Percentiles rank a stretch among this genome's conserved stretches.
These are phyloP conservation scores for Cyberlindnera euphorbiae DNA, from an alignment of 805 yeast genomes.

Conservation along the genomic window DNA sequence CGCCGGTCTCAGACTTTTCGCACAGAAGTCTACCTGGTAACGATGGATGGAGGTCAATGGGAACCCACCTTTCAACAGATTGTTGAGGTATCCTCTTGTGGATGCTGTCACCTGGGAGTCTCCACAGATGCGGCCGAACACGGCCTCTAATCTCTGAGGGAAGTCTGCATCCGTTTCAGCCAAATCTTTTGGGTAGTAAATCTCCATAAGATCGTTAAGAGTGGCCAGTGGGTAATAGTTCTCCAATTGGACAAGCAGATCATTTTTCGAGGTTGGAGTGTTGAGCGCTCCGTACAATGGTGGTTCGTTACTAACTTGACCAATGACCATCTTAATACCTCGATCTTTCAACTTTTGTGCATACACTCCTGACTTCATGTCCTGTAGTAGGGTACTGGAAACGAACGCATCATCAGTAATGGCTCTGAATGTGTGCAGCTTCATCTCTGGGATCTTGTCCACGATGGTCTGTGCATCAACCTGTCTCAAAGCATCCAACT, in stretches of 20 bases:
- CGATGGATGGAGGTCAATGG: slow-evolving; percentile 26
- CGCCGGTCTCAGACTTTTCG: slow-evolving; percentile 13
- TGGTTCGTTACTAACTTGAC: slow-evolving; percentile 33
- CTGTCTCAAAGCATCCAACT: slow-evolving; percentile 19
- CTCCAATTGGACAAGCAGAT: slow-evolving; percentile 29
- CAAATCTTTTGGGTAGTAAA: slow-evolving; percentile 21
- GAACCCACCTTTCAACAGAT: slow-evolving; percentile 20
- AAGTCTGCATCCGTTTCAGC: slow-evolving; percentile 11
- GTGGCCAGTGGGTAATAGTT: slow-evolving; percentile 30
- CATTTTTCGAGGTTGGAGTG: slow-evolving; percentile 24
- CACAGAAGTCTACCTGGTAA: slow-evolving; percentile 21
- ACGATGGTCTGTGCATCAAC: slow-evolving; percentile 15
- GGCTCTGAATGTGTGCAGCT: slow-evolving; percentile 34
- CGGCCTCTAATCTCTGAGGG: slow-evolving; percentile 14
- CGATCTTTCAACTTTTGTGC: slow-evolving; percentile 21
- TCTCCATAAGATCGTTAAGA: slow-evolving; percentile 17
- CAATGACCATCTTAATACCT: slow-evolving; percentile 25
- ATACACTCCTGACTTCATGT: slow-evolving; percentile 28
- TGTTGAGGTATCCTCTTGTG: slow-evolving; percentile 30
- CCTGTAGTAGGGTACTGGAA: slow-evolving; percentile 26
- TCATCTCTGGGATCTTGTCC: slow-evolving; percentile 24
- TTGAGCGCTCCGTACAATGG: slow-evolving; percentile 27
- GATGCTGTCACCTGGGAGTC: slow-evolving; percentile 37
- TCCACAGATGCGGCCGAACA: slow-evolving; percentile 32
- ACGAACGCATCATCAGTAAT: slow-evolving; percentile 35